phyloP scores from a whole-genome alignment of 306 rosid species.

The Sicyos edulis region DNA sequence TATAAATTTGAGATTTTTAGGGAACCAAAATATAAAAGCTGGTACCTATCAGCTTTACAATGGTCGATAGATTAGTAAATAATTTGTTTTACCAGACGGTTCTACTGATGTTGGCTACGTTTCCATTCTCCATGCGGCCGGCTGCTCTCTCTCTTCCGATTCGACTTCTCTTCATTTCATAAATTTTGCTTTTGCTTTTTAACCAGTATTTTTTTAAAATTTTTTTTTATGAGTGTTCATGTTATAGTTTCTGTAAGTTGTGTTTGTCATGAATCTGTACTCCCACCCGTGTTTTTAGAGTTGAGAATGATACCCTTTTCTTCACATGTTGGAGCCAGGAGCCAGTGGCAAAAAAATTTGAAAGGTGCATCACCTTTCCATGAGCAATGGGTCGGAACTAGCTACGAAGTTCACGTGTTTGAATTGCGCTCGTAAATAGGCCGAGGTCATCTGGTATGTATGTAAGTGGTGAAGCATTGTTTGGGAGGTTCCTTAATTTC shows the following conservation, averaged over 20 bases:
- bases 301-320: neutral
- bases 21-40: too few species aligned
- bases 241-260: neutral
- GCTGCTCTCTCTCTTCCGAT: conserved; percentile 4
- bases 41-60: too few species aligned
- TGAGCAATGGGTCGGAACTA: neutral
- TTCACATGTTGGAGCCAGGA: neutral
- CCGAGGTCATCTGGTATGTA: neutral
- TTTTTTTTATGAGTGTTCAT: neutral
- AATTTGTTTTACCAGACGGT: neutral
- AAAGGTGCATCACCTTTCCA: conserved; percentile 7
- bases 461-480: conserved; percentile 1
- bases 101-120: neutral
- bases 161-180: neutral
- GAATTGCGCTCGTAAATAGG: conserved; percentile 8
- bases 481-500: conserved; percentile 1
- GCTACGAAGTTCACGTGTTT: neutral
- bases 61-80: neutral
- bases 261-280: neutral
- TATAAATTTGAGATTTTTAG: too few species aligned
- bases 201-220: neutral
- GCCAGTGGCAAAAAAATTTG: neutral
- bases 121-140: neutral
- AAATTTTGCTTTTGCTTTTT: neutral
- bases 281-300: neutral